Conservation (phyloP, 306 rosid genomes). For the Macrotyloma uniflorum region DNA sequence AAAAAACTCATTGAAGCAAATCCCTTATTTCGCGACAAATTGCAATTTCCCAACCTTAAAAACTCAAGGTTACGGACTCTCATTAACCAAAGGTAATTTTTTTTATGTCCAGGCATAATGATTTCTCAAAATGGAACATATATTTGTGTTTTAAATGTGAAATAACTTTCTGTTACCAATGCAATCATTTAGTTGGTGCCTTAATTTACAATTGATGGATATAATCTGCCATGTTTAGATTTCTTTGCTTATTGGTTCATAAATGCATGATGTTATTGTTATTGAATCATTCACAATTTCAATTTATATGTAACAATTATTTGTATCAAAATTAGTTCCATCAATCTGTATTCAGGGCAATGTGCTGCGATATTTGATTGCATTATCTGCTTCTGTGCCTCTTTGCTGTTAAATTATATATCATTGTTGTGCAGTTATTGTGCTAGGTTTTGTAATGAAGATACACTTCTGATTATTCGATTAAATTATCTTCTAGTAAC, state of each 20-base stretch:
- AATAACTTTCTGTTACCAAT: not conserved
- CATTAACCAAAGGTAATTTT: constrained; percentile 86
- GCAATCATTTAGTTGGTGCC: constrained; percentile 19
- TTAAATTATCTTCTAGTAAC: constrained; percentile 18
- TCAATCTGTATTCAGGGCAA: not conserved
- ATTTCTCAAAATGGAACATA: not conserved
- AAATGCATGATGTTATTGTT: not conserved
- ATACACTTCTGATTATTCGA: not conserved
- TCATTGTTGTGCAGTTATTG: not conserved
- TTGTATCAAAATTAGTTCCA: not conserved
- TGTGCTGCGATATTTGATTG: not conserved
- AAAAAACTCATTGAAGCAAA: constrained; percentile 97
- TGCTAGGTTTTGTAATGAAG: constrained; percentile 5
- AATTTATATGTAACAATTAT: not conserved
- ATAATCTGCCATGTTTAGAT: constrained; percentile 1
- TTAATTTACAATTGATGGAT: constrained; percentile 3
- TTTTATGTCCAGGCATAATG: not conserved
- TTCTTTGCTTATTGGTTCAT: constrained; percentile 13
- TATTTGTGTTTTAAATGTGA: not conserved
- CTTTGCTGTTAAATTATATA: not conserved
- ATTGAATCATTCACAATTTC: not conserved
- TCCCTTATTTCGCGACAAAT: constrained; percentile 92
- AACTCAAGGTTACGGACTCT: constrained; percentile 95
- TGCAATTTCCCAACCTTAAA: constrained; percentile 95
- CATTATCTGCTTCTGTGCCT: not conserved